These are phyloP conservation scores for Erodium maritimum DNA, from an alignment of 345 rosid species.

Conservation along the genomic window DNA sequence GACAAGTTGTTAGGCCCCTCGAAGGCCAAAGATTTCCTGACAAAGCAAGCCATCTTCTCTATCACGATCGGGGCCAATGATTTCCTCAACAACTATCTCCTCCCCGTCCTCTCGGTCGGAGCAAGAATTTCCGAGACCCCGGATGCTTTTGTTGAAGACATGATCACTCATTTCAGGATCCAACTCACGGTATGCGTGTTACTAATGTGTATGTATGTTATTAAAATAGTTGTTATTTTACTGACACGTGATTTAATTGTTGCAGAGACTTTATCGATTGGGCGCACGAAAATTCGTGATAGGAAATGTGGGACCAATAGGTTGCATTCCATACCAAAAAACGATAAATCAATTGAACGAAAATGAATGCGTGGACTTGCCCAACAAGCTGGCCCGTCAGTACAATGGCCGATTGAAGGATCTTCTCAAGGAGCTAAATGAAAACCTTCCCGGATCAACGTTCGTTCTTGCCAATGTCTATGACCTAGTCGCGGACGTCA, in stretches of 20 bases:
- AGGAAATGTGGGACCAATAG: constrained; percentile 87
- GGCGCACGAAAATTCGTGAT: constrained; percentile 80
- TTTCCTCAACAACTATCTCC: constrained; percentile 82
- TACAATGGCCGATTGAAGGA: constrained; percentile 60
- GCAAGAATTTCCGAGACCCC: constrained; percentile 62
- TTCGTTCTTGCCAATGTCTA: constrained; percentile 76
- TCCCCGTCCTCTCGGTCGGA: constrained; percentile 65
- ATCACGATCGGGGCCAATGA: constrained; percentile 80
- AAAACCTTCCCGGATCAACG: constrained; percentile 51
- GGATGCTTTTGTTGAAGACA: constrained; percentile 55
- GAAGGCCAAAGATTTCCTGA: constrained; percentile 50
- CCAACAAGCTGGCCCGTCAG: constrained; percentile 58
- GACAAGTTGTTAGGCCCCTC: constrained; percentile 56
- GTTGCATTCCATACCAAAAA: constrained; percentile 88
- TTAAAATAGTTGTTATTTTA: neutral
- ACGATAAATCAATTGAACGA: constrained; percentile 50
- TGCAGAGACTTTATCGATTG: constrained; percentile 67
- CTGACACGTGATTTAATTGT: constrained; percentile 2
- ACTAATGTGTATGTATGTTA: too few relatives aligned
- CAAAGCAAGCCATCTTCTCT: constrained; percentile 52
- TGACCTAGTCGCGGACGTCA: constrained; percentile 76
- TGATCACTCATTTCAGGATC: constrained; percentile 45
- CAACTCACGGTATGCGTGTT: constrained; percentile 42
- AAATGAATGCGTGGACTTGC: constrained; percentile 59
- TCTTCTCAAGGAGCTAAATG: constrained; percentile 40